Evolutionary conservation across 176 grass and related monocot species (phyloP).

Genomic region (Lolium multiflorum): DNA sequence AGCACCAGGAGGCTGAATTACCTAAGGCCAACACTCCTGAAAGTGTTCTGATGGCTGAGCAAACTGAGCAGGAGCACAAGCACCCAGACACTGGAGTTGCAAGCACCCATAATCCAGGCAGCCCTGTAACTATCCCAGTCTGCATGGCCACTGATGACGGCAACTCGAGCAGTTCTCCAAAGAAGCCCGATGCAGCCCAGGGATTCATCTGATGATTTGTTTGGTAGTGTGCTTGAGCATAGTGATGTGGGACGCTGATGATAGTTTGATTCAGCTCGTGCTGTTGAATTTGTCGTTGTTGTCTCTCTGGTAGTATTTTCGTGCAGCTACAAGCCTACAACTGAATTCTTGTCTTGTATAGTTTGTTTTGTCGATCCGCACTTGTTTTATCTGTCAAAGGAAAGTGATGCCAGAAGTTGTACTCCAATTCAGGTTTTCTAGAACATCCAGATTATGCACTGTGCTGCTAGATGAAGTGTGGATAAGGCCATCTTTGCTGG

Average conservation of each 20-base stretch:
- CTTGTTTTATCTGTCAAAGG: constrained; percentile 3
- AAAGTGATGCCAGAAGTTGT: not conserved
- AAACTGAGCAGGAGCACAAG: constrained; percentile 39
- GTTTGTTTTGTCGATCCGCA: not conserved
- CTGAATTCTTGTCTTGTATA: not conserved
- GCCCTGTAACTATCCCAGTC: constrained; percentile 50
- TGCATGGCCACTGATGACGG: constrained; percentile 25
- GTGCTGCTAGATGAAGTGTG: not conserved
- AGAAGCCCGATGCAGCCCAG: constrained; percentile 56
- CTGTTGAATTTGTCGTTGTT: not conserved
- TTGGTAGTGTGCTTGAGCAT: constrained; percentile 36
- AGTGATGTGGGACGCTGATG: not conserved
- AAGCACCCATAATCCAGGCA: constrained; percentile 44
- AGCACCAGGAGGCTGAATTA: constrained; percentile 24
- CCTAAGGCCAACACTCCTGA: constrained; percentile 2
- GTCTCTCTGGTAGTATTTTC: constrained; percentile 15
- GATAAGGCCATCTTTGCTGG: not conserved
- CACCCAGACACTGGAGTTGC: constrained; percentile 32
- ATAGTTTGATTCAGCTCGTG: constrained; percentile 12
- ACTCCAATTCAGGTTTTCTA: constrained; percentile 1
- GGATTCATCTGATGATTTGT: constrained; percentile 54
- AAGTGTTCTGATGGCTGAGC: constrained; percentile 27
- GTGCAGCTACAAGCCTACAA: not conserved
- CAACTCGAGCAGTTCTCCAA: constrained; percentile 36
- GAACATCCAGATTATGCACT: not conserved